phyloP scores from a whole-genome alignment of 1,139 yeast species.

The Yamadazyma buinensis region DNA sequence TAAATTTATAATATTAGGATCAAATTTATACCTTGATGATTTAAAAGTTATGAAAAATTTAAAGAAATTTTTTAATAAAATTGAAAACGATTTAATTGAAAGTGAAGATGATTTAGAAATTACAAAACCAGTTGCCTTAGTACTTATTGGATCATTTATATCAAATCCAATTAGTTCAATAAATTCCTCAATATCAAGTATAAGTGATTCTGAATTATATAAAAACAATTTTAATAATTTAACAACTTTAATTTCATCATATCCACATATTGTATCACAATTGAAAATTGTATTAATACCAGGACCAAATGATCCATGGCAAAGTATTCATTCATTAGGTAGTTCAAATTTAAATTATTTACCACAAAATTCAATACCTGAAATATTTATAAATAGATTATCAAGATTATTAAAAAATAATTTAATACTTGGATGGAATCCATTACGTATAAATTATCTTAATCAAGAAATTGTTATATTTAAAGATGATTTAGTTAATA shows the following conservation, averaged over 20 bases:
- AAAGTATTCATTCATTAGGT: conserved; percentile 66
- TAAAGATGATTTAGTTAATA: conserved; percentile 67
- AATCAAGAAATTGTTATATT: conserved; percentile 78
- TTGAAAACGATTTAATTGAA: conserved; percentile 35
- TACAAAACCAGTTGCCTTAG: conserved; percentile 48
- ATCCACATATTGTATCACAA: conserved; percentile 27
- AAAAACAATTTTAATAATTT: conserved; percentile 72
- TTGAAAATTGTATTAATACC: conserved; percentile 67
- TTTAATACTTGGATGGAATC: conserved; percentile 62
- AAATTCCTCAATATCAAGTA: conserved; percentile 35
- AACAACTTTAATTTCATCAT: conserved; percentile 47
- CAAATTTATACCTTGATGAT: conserved; percentile 67
- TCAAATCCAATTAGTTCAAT: conserved; percentile 58
- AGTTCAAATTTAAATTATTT: conserved; percentile 52
- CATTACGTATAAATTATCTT: conserved; percentile 70
- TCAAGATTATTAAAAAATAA: conserved; percentile 59
- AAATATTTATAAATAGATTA: conserved; percentile 63
- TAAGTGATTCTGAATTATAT: conserved; percentile 51
- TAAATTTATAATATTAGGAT: conserved; percentile 66
- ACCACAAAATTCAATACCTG: conserved; percentile 74
- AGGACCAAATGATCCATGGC: conserved; percentile 94
- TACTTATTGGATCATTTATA: conserved; percentile 56
- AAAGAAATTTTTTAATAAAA: conserved; percentile 49
- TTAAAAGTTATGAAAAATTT: conserved; percentile 55
- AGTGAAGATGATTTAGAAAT: conserved; percentile 44